phyloP scores from a whole-genome alignment of 441 rosid genomes.

The Capsella rubella region DNA sequence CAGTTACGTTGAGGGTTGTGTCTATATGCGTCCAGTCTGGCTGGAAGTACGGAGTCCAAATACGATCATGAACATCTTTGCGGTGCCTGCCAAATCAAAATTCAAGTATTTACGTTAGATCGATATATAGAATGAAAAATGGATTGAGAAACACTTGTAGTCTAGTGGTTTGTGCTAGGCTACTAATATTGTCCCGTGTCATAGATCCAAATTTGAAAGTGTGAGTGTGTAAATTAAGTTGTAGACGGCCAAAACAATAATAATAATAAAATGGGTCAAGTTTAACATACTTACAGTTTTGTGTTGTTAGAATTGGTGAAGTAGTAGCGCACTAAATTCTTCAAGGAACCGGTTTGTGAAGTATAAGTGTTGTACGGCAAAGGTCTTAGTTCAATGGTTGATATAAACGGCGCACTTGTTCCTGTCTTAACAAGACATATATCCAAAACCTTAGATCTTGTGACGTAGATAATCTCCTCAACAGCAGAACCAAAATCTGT shows the following conservation, averaged over 20 bases:
- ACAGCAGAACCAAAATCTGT: neutral
- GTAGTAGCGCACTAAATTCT: accelerated
- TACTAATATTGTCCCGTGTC: too few species aligned
- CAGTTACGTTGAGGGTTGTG: constrained; percentile 1
- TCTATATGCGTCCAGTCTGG: constrained; percentile 10
- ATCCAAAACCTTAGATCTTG: constrained; percentile 22
- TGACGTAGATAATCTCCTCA: constrained; percentile 52
- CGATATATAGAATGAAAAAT: too few species aligned
- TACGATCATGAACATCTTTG: constrained; percentile 24
- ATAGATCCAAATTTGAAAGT: too few species aligned
- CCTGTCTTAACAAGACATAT: constrained; percentile 56
- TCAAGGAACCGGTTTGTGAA: constrained; percentile 39
- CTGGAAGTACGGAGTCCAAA: neutral
- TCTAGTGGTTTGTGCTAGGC: too few species aligned
- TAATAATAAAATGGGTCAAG: too few species aligned
- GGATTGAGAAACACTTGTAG: too few species aligned
- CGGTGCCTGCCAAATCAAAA: constrained; percentile 18
- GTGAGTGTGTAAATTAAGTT: too few species aligned
- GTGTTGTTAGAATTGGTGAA: neutral
- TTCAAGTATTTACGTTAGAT: too few species aligned
- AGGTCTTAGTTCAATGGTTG: constrained; percentile 56
- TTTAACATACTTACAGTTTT: constrained; percentile 5
- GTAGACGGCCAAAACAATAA: too few species aligned
- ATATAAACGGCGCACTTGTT: constrained; percentile 53
- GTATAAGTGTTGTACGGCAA: constrained; percentile 38